phyloP scores from a whole-genome alignment of 1,284 basidiomycete genomes.

The Ceratobasidium sp. region DNA sequence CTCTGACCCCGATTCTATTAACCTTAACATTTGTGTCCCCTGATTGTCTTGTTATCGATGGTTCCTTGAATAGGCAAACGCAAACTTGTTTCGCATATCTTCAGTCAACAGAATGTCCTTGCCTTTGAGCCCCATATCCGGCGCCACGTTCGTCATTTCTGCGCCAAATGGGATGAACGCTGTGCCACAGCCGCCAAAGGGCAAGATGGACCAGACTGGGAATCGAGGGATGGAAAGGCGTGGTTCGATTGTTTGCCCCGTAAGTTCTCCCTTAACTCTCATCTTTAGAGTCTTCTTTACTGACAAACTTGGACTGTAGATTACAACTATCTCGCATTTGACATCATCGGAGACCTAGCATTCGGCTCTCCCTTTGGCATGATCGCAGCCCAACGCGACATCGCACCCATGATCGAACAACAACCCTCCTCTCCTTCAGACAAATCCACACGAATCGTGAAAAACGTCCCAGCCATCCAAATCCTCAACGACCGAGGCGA shows the following conservation, averaged over 20 bases:
- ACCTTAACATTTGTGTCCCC: conserved; percentile 52
- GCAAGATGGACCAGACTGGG: conserved; percentile 67
- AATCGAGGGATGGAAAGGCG: conserved; percentile 35
- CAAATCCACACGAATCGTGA: conserved; percentile 51
- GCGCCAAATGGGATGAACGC: conserved; percentile 4
- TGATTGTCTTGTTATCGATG: too few relatives aligned
- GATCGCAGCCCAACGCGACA: conserved; percentile 53
- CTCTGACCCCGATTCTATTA: neutral
- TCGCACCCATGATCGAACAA: neutral
- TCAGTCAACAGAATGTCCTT: conserved; percentile 10
- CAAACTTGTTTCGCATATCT: neutral
- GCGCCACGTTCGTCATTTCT: neutral
- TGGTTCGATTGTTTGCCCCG: neutral
- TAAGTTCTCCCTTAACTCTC: conserved; percentile 4
- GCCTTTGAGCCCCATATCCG: neutral
- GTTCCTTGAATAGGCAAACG: too few relatives aligned
- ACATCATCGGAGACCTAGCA: conserved; percentile 62
- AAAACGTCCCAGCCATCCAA: conserved; percentile 82
- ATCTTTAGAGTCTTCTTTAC: neutral
- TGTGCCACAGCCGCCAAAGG: conserved; percentile 56
- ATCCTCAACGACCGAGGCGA: conserved; percentile 93
- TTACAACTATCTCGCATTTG: conserved; percentile 65
- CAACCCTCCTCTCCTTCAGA: neutral
- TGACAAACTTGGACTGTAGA: neutral
- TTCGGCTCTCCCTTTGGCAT: conserved; percentile 64